These are phyloP conservation scores for Dendrobium officinale DNA, from an alignment of 106 monocot genomes.

Conservation along the genomic window DNA sequence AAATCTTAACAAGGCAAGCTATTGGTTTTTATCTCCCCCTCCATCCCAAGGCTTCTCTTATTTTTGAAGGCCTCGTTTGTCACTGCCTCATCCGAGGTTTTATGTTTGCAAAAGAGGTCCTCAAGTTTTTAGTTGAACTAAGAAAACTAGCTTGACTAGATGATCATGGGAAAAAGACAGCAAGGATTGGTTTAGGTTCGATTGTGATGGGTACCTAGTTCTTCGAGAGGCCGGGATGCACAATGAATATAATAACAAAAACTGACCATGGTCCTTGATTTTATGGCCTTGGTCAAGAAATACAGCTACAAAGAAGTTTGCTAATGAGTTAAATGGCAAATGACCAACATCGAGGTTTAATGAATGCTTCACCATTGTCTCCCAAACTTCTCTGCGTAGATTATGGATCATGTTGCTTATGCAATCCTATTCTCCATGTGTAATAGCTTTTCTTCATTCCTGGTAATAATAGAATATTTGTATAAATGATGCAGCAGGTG, in stretches of 20 bases:
- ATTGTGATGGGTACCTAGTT: background rate
- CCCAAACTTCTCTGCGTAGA: background rate
- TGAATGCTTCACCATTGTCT: background rate
- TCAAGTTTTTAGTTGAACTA: too few relatives aligned
- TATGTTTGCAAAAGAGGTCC: too few relatives aligned
- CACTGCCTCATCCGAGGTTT: too few relatives aligned
- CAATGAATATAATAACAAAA: background rate
- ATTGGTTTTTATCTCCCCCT: too few relatives aligned
- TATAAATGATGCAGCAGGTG: slow-evolving; percentile 34
- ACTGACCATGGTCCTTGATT: background rate
- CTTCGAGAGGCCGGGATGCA: background rate
- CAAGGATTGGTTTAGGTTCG: background rate
- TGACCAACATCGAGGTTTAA: background rate
- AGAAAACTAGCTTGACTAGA: too few relatives aligned
- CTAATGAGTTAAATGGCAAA: background rate
- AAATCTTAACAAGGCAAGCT: too few relatives aligned
- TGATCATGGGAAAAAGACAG: too few relatives aligned
- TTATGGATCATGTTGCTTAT: background rate
- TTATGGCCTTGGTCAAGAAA: background rate
- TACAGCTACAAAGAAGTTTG: background rate
- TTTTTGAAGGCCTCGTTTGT: background rate
- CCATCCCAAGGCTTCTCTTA: background rate
- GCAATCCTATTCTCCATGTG: background rate
- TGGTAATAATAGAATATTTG: background rate
- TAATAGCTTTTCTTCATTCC: background rate